Conservation (phyloP, 345 rosid genomes). For the Melaleuca alternifolia region DNA sequence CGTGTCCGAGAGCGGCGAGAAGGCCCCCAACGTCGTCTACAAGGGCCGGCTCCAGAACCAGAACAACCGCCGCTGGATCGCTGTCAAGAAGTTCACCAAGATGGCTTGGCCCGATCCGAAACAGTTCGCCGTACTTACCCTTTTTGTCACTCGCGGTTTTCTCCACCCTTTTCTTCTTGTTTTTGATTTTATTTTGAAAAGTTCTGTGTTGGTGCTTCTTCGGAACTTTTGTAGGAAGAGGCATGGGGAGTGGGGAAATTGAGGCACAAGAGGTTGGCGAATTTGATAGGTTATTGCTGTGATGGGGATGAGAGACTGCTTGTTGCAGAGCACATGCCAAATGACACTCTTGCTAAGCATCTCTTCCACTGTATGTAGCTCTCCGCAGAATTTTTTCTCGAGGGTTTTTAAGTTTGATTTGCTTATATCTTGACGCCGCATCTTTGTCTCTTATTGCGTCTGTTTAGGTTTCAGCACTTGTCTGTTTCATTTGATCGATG, state of each 20-base stretch:
- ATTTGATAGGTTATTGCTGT: conserved; percentile 92
- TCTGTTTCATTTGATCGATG: background rate
- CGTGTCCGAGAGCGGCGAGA: conserved; percentile 69
- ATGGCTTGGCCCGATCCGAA: conserved; percentile 88
- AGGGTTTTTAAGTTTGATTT: background rate
- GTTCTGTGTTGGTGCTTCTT: background rate
- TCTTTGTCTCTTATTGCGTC: background rate
- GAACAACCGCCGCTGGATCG: conserved; percentile 48
- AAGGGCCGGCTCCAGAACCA: conserved; percentile 46
- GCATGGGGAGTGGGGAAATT: conserved; percentile 72
- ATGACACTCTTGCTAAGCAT: conserved; percentile 78
- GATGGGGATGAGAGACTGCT: conserved; percentile 93
- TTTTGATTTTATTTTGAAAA: background rate
- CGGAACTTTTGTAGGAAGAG: conserved; percentile 48
- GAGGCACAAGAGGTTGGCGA: conserved; percentile 63
- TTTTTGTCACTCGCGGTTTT: background rate
- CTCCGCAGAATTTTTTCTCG: background rate
- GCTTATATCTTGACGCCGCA: background rate
- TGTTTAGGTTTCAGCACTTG: background rate
- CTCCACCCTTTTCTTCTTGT: background rate
- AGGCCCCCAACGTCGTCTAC: conserved; percentile 76
- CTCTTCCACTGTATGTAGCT: conserved; percentile 72
- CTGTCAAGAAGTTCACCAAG: conserved; percentile 69
- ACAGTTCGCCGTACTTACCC: conserved; percentile 55
- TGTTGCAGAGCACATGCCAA: conserved; percentile 84